Percentiles rank a stretch among this genome's conserved stretches.
Conservation (phyloP, 257 asterid genomes). For the Leptodermis oblonga region DNA sequence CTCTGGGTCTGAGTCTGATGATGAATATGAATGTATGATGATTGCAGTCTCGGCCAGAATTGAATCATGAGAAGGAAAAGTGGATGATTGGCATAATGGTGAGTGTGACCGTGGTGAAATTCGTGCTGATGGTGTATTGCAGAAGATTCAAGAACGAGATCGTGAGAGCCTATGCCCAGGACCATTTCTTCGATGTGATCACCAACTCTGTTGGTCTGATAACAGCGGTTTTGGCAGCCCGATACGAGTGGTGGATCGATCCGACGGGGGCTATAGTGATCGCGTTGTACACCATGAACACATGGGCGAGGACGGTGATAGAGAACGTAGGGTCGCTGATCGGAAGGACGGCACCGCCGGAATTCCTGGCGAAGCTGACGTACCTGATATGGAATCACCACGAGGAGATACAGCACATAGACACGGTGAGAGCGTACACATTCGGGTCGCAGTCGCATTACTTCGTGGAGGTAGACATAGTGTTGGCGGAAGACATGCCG, state of each 20-base stretch:
- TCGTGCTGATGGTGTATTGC: conserved; percentile 70
- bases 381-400: conserved; percentile 90
- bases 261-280: conserved; percentile 84
- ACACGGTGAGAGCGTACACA: conserved; percentile 81
- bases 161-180: conserved; percentile 85
- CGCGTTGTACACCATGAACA: conserved; percentile 74
- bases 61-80: conserved; percentile 58
- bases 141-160: conserved; percentile 77
- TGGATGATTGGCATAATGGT: conserved; percentile 97
- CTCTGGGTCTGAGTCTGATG: no score
- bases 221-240: conserved; percentile 71
- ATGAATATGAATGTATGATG: no score
- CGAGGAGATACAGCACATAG: conserved; percentile 67
- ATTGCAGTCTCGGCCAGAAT: conserved; percentile 50
- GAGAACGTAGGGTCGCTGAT: conserved; percentile 81
- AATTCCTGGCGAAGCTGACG: conserved; percentile 66
- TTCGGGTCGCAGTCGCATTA: conserved; percentile 77
- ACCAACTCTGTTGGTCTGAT: conserved; percentile 79
- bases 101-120: conserved; percentile 76
- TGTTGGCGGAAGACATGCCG: conserved; percentile 69
- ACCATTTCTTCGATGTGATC: conserved; percentile 81
- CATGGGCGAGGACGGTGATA: conserved; percentile 83
- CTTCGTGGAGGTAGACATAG: conserved; percentile 93
- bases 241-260: conserved; percentile 90
- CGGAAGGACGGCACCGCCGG: conserved; percentile 97